Percentiles rank a stretch among this genome's conserved stretches.
Evolutionary conservation across 176 grass and related monocot genomes (phyloP).

Genomic region (Stipa capillata): DNA sequence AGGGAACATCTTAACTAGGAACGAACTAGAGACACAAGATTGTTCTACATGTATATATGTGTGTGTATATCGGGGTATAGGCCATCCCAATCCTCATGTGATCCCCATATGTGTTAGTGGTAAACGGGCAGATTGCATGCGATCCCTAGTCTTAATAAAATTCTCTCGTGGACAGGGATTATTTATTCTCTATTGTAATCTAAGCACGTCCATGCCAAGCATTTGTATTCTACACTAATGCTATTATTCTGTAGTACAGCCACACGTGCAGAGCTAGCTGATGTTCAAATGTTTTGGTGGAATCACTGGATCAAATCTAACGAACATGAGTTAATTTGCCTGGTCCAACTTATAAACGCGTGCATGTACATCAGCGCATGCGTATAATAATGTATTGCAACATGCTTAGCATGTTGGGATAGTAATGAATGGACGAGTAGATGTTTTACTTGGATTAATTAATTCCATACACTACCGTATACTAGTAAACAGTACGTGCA

Average conservation of each 20-base stretch:
- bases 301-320: neutral
- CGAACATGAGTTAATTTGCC: neutral
- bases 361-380: neutral
- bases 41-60: neutral
- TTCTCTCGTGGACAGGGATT: neutral
- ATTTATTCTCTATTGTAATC: neutral
- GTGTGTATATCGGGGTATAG: neutral
- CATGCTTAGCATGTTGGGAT: neutral
- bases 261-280: neutral
- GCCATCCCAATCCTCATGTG: neutral
- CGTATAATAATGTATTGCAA: neutral
- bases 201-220: neutral
- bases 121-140: neutral
- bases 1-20: neutral
- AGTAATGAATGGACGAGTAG: neutral
- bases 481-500: no score
- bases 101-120: neutral
- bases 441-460: neutral
- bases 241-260: neutral
- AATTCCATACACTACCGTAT: neutral
- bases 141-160: neutral
- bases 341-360: neutral
- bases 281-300: neutral
- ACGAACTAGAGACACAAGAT: neutral
- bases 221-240: neutral